Evolutionary conservation across 192 early-diverging fungal species (phyloP).

Genomic region (Kappamyces sp.): DNA sequence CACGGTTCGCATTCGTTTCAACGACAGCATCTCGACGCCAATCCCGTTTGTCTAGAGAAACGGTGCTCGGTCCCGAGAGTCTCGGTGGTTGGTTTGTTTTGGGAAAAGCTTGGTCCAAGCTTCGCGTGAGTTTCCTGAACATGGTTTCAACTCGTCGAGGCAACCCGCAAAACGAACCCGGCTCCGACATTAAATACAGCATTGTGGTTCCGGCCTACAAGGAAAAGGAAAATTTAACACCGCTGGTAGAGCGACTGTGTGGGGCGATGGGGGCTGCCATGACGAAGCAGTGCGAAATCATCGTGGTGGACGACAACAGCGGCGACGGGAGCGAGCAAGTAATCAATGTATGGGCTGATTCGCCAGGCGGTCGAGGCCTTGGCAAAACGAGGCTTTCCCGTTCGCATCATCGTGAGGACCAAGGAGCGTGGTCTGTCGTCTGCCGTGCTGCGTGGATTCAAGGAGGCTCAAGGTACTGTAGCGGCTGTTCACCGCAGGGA

Average conservation of each 20-base stretch:
- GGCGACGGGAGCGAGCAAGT: neutral
- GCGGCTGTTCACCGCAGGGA: too few relatives aligned
- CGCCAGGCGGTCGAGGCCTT: too few relatives aligned
- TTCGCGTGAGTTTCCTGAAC: too few relatives aligned
- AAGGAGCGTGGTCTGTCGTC: conserved; percentile 6
- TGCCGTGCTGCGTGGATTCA: conserved; percentile 7
- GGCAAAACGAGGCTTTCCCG: neutral
- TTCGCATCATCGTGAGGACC: conserved; percentile 2
- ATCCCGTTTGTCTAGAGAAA: too few relatives aligned
- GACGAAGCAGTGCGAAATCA: neutral
- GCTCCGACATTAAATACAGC: too few relatives aligned
- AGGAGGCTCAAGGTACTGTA: neutral
- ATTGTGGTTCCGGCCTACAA: conserved; percentile 7
- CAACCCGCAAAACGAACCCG: too few relatives aligned
- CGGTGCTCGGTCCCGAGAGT: too few relatives aligned
- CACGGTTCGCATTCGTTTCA: too few relatives aligned
- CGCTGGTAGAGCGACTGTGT: neutral
- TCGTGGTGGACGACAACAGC: conserved; percentile 7
- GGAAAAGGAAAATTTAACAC: neutral
- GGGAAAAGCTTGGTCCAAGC: too few relatives aligned
- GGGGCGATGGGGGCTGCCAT: neutral
- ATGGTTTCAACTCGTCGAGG: too few relatives aligned
- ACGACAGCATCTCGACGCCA: too few relatives aligned
- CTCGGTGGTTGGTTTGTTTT: too few relatives aligned
- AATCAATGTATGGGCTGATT: neutral